Evolutionary conservation across 495 filamentous ascomycete species (phyloP).

Genomic region (Penicillium pulvis): DNA sequence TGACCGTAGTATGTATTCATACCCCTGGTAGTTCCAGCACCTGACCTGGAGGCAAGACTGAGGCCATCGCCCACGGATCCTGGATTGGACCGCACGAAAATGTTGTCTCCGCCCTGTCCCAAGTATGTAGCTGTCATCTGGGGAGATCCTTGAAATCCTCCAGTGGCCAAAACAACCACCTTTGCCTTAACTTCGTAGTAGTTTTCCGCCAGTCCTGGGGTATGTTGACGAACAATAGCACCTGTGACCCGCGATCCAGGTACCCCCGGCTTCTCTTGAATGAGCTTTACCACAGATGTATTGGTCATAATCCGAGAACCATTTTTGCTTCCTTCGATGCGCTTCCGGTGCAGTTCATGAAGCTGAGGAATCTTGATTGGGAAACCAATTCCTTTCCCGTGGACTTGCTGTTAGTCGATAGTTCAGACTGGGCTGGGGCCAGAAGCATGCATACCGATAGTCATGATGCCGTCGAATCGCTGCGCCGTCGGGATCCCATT

Average conservation of each 20-base stretch:
- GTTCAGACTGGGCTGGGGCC: not conserved
- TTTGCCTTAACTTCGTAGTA: conserved; percentile 25
- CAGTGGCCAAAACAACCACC: conserved; percentile 27
- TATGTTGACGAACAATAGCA: conserved; percentile 19
- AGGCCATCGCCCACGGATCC: conserved; percentile 32
- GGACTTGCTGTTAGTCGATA: not conserved
- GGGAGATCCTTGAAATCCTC: conserved; percentile 28
- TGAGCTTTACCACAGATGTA: conserved; percentile 24
- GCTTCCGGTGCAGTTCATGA: conserved; percentile 19
- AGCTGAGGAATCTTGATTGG: conserved; percentile 27
- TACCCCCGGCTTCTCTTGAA: conserved; percentile 20
- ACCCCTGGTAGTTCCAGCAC: conserved; percentile 26
- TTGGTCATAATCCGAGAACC: conserved; percentile 19
- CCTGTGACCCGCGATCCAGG: conserved; percentile 23
- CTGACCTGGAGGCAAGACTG: conserved; percentile 16
- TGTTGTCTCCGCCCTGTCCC: conserved; percentile 27
- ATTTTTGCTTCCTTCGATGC: conserved; percentile 17
- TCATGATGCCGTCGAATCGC: conserved; percentile 34
- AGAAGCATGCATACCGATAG: conserved; percentile 20
- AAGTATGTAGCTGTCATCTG: conserved; percentile 22
- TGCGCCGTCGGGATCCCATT: conserved; percentile 25
- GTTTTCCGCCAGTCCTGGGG: not conserved
- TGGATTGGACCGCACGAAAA: conserved; percentile 31
- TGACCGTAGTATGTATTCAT: conserved; percentile 33
- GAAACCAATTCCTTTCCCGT: conserved; percentile 28